Base-by-base conservation (phyloP, 192 early-diverging fungal species). In the Coemansia sp. region DNA sequence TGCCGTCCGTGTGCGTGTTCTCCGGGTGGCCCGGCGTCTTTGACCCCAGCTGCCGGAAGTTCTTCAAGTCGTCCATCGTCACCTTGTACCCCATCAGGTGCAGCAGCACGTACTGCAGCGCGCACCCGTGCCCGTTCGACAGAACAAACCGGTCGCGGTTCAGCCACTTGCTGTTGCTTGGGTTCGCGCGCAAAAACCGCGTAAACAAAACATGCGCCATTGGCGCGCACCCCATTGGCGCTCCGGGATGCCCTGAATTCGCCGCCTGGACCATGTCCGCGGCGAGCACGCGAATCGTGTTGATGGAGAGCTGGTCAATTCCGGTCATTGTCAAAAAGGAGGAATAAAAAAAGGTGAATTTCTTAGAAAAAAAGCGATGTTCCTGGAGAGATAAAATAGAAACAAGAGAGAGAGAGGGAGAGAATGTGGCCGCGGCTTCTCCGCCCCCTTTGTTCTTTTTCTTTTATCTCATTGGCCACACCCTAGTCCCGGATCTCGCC, bases 21-120 rank as follows among this genome's bases (percentile, higher is more conserved):
- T 99, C 97, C 27, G 97, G 97, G 71, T 99, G 97, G 4, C 97
- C 97, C 22, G 97, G 97, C 46, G 95, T 97, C 64, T 88, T 92
- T 79, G 87, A 88, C 71, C 83, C 86, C 6, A 92, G 49, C 71
- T 94, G 92, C 69, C 96, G 89, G 85, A 98, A 98, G 39, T 82
- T 61, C 88, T 96, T 95, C 60, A 99, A 84, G 67, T 99, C 97
- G 24, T 94, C 90, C 63, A 99, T 85, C 14, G 91, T 80, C 24
- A 98, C 73, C 56, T 96, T 89, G 85, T 91, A 96, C 9, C 96
- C 96, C 32, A 89, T 60, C 60, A 99, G 76, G 82, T 99, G 97
- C 60, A 94, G 86, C 59, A 94, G 75, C 42, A 92, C 84, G 77
- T 99, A 99, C 76, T 94, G 93, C 64, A 99, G 84, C 3, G 89